These are phyloP conservation scores for Mollisia scopiformis DNA, from an alignment of 2,329 filamentous ascomycete genomes.

Conservation along the genomic window DNA sequence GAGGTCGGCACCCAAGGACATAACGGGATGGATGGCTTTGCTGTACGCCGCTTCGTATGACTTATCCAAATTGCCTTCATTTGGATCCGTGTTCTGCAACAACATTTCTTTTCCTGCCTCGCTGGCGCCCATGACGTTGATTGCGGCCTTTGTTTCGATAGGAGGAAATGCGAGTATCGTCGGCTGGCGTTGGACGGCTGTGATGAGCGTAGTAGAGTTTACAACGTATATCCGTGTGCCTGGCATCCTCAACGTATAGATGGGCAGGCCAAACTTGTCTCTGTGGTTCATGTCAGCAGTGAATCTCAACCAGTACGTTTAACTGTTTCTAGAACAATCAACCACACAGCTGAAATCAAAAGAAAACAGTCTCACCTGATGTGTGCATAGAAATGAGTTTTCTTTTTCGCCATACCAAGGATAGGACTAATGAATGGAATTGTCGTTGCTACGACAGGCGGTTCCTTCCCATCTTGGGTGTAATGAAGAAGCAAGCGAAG, in stretches of 20 bases:
- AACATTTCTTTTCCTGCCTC: conserved; percentile 36
- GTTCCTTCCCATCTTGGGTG: conserved; percentile 9
- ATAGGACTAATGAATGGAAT: conserved; percentile 17
- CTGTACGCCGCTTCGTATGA: too few relatives aligned
- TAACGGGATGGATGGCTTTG: conserved; percentile 25
- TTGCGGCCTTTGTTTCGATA: conserved; percentile 33
- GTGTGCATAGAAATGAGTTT: conserved; percentile 16
- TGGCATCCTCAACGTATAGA: conserved; percentile 45
- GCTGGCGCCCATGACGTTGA: conserved; percentile 24
- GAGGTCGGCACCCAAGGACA: too few relatives aligned
- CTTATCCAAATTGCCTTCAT: conserved; percentile 29
- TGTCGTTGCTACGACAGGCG: neutral
- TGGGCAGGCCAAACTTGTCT: conserved; percentile 30
- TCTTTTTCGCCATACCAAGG: conserved; percentile 6
- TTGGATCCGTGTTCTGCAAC: conserved; percentile 38
- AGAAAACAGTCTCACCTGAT: neutral
- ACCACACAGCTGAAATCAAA: neutral
- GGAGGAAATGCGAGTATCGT: conserved; percentile 43
- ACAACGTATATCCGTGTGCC: conserved; percentile 47
- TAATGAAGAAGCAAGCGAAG: conserved; percentile 3
- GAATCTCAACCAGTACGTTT: too few relatives aligned
- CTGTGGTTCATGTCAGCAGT: conserved; percentile 2
- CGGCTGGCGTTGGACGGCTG: conserved; percentile 42
- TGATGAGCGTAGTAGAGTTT: conserved; percentile 41
- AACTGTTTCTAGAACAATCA: too few relatives aligned